Evolutionary conservation across 495 filamentous ascomycete genomes (phyloP).

Genomic region (Aspergillus ostianus): DNA sequence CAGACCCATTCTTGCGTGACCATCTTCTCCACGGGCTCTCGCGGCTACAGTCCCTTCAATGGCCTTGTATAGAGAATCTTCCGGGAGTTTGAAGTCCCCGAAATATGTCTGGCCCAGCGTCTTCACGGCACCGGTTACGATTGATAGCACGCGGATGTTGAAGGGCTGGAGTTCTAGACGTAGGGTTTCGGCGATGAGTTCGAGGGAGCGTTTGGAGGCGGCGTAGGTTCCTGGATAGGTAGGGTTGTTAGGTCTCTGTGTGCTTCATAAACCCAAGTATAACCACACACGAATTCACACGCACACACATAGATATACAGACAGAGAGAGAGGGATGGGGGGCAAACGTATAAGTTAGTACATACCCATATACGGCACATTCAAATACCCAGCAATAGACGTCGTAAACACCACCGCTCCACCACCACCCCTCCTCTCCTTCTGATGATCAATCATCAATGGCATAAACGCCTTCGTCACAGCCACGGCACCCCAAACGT

Average conservation of each 20-base stretch:
- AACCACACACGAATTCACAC: too few relatives aligned
- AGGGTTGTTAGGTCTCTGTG: too few relatives aligned
- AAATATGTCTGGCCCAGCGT: slow-evolving; percentile 11
- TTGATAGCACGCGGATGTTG: slow-evolving; percentile 16
- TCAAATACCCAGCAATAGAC: slow-evolving; percentile 46
- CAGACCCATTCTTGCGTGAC: slow-evolving; percentile 6
- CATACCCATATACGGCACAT: slow-evolving; percentile 34
- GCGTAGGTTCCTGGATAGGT: slow-evolving; percentile 36
- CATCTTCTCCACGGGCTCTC: slow-evolving; percentile 15
- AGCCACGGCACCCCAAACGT: slow-evolving; percentile 51
- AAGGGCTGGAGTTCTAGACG: slow-evolving; percentile 55
- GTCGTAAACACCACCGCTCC: slow-evolving; percentile 51
- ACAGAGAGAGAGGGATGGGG: too few relatives aligned
- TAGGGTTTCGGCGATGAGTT: slow-evolving; percentile 42
- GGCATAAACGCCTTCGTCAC: slow-evolving; percentile 56
- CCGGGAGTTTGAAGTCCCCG: slow-evolving; percentile 9
- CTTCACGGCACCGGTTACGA: slow-evolving; percentile 24
- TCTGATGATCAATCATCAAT: slow-evolving; percentile 36
- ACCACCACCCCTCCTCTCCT: too few relatives aligned
- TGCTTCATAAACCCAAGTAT: neutral
- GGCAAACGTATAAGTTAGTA: too few relatives aligned
- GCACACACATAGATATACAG: too few relatives aligned
- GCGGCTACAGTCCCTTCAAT: slow-evolving; percentile 19
- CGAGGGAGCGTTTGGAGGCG: slow-evolving; percentile 53
- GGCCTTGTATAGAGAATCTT: slow-evolving; percentile 17